These are phyloP conservation scores for Luffa acutangula DNA, from an alignment of 306 rosid genomes.

Conservation along the genomic window DNA sequence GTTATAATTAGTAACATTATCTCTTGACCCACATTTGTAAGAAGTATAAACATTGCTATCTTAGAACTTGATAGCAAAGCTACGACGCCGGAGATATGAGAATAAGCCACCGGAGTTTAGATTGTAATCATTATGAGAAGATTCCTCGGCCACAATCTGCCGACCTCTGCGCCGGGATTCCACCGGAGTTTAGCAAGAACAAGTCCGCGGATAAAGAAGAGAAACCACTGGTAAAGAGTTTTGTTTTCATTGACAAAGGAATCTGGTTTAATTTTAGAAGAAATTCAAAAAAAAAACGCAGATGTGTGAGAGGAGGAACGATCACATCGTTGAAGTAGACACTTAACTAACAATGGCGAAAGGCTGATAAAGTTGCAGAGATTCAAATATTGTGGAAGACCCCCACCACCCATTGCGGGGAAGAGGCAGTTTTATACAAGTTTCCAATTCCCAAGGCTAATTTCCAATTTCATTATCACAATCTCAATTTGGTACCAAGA, in stretches of 20 bases:
- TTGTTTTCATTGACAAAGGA: neutral
- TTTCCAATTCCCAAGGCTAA: too few species aligned
- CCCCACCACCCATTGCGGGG: neutral
- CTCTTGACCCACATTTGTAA: too few species aligned
- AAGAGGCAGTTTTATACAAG: neutral
- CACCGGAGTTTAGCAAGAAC: neutral
- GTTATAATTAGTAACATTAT: too few species aligned
- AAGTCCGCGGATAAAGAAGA: neutral
- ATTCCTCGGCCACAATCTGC: too few species aligned
- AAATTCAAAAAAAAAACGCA: neutral
- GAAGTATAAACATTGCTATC: too few species aligned
- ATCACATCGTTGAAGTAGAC: constrained; percentile 1
- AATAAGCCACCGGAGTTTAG: too few species aligned
- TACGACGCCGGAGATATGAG: too few species aligned
- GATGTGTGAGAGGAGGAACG: neutral
- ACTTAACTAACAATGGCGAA: neutral
- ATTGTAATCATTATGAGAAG: too few species aligned
- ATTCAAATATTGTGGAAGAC: neutral
- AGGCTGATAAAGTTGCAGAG: neutral
- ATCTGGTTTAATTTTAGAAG: neutral
- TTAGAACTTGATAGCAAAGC: too few species aligned
- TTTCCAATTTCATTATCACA: too few species aligned
- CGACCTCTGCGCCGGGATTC: too few species aligned
- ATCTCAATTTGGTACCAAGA: too few species aligned
- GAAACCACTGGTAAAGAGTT: neutral